Evolutionary conservation across 352 stramenopile species (phyloP), one percentile per base, ranked within the genome.

Genomic region (Thalassiosira pacifica): DNA sequence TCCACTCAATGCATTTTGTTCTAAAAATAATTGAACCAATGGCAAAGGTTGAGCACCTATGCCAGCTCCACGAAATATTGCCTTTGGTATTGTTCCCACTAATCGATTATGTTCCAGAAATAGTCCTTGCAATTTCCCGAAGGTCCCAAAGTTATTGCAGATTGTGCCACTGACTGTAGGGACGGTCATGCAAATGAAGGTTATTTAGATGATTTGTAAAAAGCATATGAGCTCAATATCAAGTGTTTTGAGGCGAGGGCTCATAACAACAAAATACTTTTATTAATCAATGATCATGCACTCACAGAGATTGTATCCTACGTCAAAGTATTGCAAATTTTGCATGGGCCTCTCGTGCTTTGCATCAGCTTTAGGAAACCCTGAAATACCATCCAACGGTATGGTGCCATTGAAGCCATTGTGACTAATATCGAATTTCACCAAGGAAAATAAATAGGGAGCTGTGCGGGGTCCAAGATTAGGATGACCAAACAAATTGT

Each of bases 61-160:
- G 27, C 63, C 63, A 18, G 55, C 71, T 22, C 65, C 70, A 48
- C 65, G 26, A 81, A 68, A 80, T 22, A 82, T 72, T 31, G 68
- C 34, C 64, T 86, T 83, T 0, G 85, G 85, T 55, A 91, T 89
- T 13, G 85, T 91, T 11, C 85, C 85, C 63, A 83, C 68, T 16
- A 91, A 42, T 65, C 52, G 53, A 82, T 91, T 91, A 52, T 87
- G 76, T 18, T 85, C 81, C 1, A 92, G 26, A 53, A 86, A 90
- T 16, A 92, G 66, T 9, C 60, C 71, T 45, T 85, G 37, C 22
- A 91, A 65, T 57, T 24, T 81, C 8, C 31, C 52, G 4, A 88
- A 71, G 26, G 59, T 70, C 34, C 72, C 71, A 71, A 86, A 78
- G 70, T 83, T 82, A 27, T 82, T 80, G 61, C 65, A 77, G 26